A percentile compares a stretch with the other conserved stretches of the same genome.
phyloP scores from a whole-genome alignment of 2,329 filamentous ascomycete genomes.

The Pseudopyrenochaeta lycopersici region DNA sequence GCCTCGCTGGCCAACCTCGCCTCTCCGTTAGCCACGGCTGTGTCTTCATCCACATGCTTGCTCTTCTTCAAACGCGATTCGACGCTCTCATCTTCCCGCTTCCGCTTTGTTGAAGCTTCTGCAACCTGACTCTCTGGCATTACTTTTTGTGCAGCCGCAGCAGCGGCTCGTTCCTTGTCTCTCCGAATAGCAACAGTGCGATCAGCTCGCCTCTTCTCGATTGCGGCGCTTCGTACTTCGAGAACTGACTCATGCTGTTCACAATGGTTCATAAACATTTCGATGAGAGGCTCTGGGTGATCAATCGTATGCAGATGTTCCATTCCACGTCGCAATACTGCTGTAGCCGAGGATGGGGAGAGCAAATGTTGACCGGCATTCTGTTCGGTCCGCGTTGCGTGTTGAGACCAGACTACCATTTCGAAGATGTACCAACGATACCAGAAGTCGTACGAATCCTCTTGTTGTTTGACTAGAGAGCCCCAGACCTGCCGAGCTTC shows the following conservation, averaged over 20 bases:
- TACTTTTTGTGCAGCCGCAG: slow-evolving; percentile 50
- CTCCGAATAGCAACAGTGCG: slow-evolving; percentile 60
- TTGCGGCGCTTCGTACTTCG: slow-evolving; percentile 75
- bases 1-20: slow-evolving; percentile 42
- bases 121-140: slow-evolving; percentile 22
- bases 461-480: slow-evolving; percentile 72
- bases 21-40: slow-evolving; percentile 26
- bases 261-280: slow-evolving; percentile 80
- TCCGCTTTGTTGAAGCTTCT: slow-evolving; percentile 73
- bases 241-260: slow-evolving; percentile 88
- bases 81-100: slow-evolving; percentile 66
- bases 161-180: slow-evolving; percentile 69
- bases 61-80: slow-evolving; percentile 71
- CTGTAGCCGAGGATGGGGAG: slow-evolving; percentile 76
- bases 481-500: slow-evolving; percentile 82
- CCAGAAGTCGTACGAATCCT: slow-evolving; percentile 92
- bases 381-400: slow-evolving; percentile 60
- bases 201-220: slow-evolving; percentile 73
- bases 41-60: slow-evolving; percentile 55
- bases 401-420: slow-evolving; percentile 73
- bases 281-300: slow-evolving; percentile 78
- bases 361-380: slow-evolving; percentile 59
- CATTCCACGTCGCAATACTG: slow-evolving; percentile 77
- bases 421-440: slow-evolving; percentile 92
- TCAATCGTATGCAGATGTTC: slow-evolving; percentile 69